A percentile compares a stretch with the other conserved stretches of the same genome.
Conservation (phyloP, 768 basidiomycete species). For the Chalciporus chontae region DNA sequence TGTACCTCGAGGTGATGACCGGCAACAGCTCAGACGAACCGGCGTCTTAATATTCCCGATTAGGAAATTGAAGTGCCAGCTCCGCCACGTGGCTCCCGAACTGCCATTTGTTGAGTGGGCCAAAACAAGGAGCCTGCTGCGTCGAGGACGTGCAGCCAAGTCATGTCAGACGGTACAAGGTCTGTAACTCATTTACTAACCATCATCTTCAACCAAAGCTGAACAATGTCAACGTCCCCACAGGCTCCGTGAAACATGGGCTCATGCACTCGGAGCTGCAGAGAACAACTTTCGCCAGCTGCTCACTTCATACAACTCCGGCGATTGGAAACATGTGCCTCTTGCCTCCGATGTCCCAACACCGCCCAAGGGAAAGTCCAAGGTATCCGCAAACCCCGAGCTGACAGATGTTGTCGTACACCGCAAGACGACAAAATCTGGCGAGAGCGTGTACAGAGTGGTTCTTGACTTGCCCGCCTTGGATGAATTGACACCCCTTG, state of each 20-base stretch:
- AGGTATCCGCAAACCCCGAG: slow-evolving; percentile 50
- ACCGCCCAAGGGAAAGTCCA: slow-evolving; percentile 60
- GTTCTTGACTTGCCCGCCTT: slow-evolving; percentile 70
- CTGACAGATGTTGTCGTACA: slow-evolving; percentile 75
- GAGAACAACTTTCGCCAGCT: slow-evolving; percentile 76
- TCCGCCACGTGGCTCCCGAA: not conserved
- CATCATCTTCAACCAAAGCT: not conserved
- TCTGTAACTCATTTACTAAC: slow-evolving; percentile 21
- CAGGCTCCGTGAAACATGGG: slow-evolving; percentile 84
- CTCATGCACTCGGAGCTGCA: slow-evolving; percentile 67
- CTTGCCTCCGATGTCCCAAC: slow-evolving; percentile 39
- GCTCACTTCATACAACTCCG: slow-evolving; percentile 62
- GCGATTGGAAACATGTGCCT: slow-evolving; percentile 80
- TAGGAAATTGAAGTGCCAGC: not conserved
- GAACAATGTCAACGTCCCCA: not conserved
- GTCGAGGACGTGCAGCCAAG: not conserved
- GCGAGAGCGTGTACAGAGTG: slow-evolving; percentile 78
- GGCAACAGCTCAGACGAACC: no score
- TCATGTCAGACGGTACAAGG: slow-evolving; percentile 64
- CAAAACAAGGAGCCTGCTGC: not conserved
- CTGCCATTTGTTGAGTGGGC: not conserved
- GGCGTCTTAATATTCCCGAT: not conserved
- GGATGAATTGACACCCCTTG: slow-evolving; percentile 58
- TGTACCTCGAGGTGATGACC: no score
- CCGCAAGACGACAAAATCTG: slow-evolving; percentile 61